Conservation (phyloP, 495 filamentous ascomycete genomes). For the Podospora appendiculata region DNA sequence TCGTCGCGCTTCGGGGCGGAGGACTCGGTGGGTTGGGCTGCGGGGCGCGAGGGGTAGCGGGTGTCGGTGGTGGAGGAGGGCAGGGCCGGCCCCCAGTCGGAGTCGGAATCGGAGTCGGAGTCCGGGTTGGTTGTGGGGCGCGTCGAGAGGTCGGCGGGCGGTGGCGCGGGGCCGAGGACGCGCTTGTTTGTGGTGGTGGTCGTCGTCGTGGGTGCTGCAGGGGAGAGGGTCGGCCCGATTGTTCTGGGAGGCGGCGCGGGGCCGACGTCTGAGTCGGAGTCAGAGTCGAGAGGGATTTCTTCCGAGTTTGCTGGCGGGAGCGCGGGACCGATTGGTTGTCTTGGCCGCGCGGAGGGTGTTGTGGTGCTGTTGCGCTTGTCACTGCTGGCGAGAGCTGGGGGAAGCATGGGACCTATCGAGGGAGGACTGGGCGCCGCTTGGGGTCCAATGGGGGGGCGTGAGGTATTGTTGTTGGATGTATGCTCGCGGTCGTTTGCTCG, state of each 20-base stretch:
- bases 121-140: constrained; percentile 29
- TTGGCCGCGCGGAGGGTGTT: neutral
- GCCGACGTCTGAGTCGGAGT: constrained; percentile 15
- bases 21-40: constrained; percentile 9
- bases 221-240: constrained; percentile 11
- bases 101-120: constrained; percentile 13
- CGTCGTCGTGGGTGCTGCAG: too few species aligned
- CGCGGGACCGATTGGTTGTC: constrained; percentile 27
- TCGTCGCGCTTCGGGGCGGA: constrained; percentile 56
- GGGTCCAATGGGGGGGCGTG: too few species aligned
- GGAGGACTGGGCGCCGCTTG: neutral
- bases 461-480: neutral
- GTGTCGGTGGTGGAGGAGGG: constrained; percentile 31
- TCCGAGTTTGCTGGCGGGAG: constrained; percentile 20
- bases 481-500: constrained; percentile 23
- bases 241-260: constrained; percentile 11
- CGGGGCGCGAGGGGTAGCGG: constrained; percentile 1
- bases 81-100: constrained; percentile 67
- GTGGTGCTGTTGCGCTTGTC: neutral
- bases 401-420: constrained; percentile 18
- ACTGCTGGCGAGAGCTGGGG: neutral
- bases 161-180: constrained; percentile 36
- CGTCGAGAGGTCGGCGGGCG: constrained; percentile 33
- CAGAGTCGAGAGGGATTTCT: constrained; percentile 21
- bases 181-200: constrained; percentile 19